Evolutionary conservation across 2,329 filamentous ascomycete genomes (phyloP), one percentile per base, ranked within the genome.

Genomic region (Aspergillus phoenicis): DNA sequence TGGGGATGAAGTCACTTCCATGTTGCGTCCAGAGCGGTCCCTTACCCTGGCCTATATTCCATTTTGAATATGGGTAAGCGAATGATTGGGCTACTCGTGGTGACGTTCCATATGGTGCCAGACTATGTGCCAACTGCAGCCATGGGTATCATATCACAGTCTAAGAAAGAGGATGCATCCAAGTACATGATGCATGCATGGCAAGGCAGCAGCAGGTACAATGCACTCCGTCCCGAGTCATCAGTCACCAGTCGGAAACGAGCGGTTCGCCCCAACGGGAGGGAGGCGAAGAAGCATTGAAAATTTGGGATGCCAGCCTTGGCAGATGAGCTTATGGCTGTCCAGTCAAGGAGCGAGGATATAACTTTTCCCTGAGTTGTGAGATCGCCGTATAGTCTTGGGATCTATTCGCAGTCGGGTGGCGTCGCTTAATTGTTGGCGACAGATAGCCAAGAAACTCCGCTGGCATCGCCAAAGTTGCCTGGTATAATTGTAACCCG

Each of bases 281-380:
- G 28, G 28, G 22, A 49, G 22, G 24, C 43, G 22, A 26, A 26
- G 11, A 36, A 10, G 7, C 43, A 54, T 15, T 15, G 38, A 28
- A 53, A 39, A 22, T 13, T 17, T 43, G 20, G 17, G 36, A 10
- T 17, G 4, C 36, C 22, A 36, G n/a, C 3, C 52, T 55, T 55
- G 52, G 52, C 38, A 33, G 3, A 17, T 33, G 30, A 20, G 33
- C 28, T 41, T 24, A 24, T 53, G 13, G 13, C 3, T 28, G 52
- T 22, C 52, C n/a, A 53, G 17, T 45, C 1, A 45, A 45, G 17
- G 13, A 5, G 10, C 10, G n/a, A 55, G 52, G 52, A 45, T 55
- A 55, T 55, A 39, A 55, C 52, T 55, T 55, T 55, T 55, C 52
- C 52, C 39, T 30, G 52, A 13, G 11, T 36, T 36, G 33, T 36